These are phyloP conservation scores for Cyberlindnera misumaiensis DNA, from an alignment of 805 yeast species.

Conservation along the genomic window DNA sequence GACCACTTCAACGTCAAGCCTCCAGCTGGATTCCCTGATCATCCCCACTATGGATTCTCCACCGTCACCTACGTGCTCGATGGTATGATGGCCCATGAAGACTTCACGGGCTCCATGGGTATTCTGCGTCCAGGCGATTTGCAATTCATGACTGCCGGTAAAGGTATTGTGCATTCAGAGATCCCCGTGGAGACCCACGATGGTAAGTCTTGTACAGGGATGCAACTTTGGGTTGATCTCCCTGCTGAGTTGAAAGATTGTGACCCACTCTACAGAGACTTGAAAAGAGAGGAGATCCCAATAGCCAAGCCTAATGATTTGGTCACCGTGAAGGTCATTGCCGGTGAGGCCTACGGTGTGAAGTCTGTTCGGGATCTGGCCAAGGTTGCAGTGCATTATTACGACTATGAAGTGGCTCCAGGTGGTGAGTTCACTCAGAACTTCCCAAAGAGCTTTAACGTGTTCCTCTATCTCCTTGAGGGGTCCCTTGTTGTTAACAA, in stretches of 20 bases:
- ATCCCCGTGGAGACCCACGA: slow-evolving; percentile 60
- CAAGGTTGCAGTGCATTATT: slow-evolving; percentile 72
- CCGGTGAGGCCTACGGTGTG: slow-evolving; percentile 74
- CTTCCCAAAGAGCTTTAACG: slow-evolving; percentile 55
- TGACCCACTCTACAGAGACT: slow-evolving; percentile 74
- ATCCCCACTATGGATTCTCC: slow-evolving; percentile 79
- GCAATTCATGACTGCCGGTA: slow-evolving; percentile 93
- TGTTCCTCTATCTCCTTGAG: slow-evolving; percentile 60
- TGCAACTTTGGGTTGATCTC: slow-evolving; percentile 86
- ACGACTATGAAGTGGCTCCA: slow-evolving; percentile 57
- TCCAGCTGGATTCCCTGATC: slow-evolving; percentile 78
- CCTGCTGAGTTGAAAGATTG: slow-evolving; percentile 57
- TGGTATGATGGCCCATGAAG: slow-evolving; percentile 75
- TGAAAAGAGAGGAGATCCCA: slow-evolving; percentile 66
- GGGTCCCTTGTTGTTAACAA: slow-evolving; percentile 51
- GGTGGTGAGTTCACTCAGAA: slow-evolving; percentile 61
- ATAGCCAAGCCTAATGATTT: slow-evolving; percentile 57
- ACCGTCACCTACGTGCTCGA: slow-evolving; percentile 61
- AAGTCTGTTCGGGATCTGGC: slow-evolving; percentile 70
- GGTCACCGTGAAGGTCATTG: slow-evolving; percentile 61
- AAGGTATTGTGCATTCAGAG: slow-evolving; percentile 80
- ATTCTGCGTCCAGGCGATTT: slow-evolving; percentile 74
- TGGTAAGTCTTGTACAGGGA: slow-evolving; percentile 50
- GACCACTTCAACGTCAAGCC: slow-evolving; percentile 67
- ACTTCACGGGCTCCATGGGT: slow-evolving; percentile 81